These are phyloP conservation scores for Pleurozium schreberi DNA, from an alignment of 225 moss, liverwort and hornwort species.

Conservation along the genomic window DNA sequence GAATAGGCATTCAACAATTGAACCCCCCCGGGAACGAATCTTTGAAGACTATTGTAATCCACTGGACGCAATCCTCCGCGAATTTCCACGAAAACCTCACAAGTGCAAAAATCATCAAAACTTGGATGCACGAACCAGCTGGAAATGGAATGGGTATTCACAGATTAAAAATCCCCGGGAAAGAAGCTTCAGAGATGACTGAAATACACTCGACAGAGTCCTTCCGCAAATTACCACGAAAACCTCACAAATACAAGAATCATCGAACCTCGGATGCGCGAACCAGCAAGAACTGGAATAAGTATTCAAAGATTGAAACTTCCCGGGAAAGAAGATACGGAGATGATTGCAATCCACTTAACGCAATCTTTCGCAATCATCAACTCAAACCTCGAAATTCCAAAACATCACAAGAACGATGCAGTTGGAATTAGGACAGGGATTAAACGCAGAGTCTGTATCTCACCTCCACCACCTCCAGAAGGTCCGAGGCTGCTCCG, in stretches of 20 bases:
- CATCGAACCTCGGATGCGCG: neutral
- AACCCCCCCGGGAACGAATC: neutral
- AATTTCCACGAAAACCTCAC: neutral
- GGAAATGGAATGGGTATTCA: neutral
- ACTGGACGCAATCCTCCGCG: neutral
- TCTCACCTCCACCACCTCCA: slow-evolving; percentile 21
- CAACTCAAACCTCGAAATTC: neutral
- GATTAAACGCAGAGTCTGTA: neutral
- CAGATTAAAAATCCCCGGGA: neutral
- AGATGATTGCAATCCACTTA: neutral
- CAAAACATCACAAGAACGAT: neutral
- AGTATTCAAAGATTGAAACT: neutral
- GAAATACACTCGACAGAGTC: neutral
- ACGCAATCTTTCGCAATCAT: neutral
- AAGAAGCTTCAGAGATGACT: neutral
- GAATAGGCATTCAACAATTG: neutral
- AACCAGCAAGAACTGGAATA: neutral
- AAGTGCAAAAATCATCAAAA: neutral
- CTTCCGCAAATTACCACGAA: neutral
- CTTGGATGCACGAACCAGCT: neutral
- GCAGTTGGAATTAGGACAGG: neutral
- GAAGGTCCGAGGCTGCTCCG: slow-evolving; percentile 6
- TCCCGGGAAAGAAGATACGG: neutral
- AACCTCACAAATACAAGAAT: neutral
- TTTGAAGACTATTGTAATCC: neutral